Evolutionary conservation across 1,284 basidiomycete genomes (phyloP).

Genomic region (Blastosporella zonata): DNA sequence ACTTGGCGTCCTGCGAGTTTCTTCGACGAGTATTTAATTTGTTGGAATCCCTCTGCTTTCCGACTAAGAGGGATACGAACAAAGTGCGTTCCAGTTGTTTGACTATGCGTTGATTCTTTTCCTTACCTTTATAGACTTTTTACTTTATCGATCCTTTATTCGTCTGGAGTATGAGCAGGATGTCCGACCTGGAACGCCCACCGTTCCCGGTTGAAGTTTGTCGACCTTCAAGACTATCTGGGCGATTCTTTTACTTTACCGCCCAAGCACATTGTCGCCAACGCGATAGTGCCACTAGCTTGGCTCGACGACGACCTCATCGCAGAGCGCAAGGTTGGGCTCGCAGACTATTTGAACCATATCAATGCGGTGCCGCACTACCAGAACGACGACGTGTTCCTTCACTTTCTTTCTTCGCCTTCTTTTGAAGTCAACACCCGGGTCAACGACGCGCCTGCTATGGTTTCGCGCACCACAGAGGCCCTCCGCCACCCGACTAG

Average conservation of each 20-base stretch:
- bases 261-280: conserved; percentile 46
- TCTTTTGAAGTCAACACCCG: conserved; percentile 20
- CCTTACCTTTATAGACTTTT: conserved; percentile 50
- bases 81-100: too few species aligned
- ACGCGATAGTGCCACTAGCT: conserved; percentile 47
- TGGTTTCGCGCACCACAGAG: conserved; percentile 32
- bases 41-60: too few species aligned
- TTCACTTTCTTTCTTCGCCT: conserved; percentile 37
- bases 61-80: too few species aligned
- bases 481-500: conserved; percentile 20
- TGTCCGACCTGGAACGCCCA: neutral
- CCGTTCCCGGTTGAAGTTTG: conserved; percentile 34
- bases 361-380: conserved; percentile 36
- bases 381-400: conserved; percentile 30
- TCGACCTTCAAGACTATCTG: conserved; percentile 38
- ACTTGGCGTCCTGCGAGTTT: neutral
- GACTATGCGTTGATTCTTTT: conserved; percentile 37
- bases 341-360: conserved; percentile 40
- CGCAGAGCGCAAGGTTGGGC: conserved; percentile 47
- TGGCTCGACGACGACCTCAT: conserved; percentile 53
- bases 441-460: conserved; percentile 44
- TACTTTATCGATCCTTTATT: conserved; percentile 33
- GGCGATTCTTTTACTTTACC: conserved; percentile 41
- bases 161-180: neutral
- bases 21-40: too few species aligned